Evolutionary conservation across 805 yeast genomes (phyloP).

Genomic region (Barnettozyma pratensis): DNA sequence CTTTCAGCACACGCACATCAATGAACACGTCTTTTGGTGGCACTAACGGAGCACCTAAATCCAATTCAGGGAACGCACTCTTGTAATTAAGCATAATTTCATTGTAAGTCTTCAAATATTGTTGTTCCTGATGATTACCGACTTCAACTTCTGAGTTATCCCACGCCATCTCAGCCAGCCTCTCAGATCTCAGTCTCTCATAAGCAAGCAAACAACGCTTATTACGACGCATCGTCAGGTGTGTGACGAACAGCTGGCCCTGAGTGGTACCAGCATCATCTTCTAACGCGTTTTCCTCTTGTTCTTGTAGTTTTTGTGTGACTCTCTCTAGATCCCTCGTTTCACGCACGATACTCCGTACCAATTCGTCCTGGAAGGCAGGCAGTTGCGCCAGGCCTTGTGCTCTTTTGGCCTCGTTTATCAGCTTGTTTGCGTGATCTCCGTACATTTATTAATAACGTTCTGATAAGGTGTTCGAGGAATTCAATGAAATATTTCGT

Average conservation of each 20-base stretch:
- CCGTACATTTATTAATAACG: slow-evolving; percentile 62
- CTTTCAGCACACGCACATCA: slow-evolving; percentile 88
- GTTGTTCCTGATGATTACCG: slow-evolving; percentile 74
- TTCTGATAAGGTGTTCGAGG: not conserved
- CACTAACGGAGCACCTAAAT: slow-evolving; percentile 78
- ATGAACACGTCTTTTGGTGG: slow-evolving; percentile 92
- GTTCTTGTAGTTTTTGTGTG: slow-evolving; percentile 41
- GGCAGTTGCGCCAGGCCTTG: slow-evolving; percentile 61
- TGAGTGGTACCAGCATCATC: slow-evolving; percentile 33
- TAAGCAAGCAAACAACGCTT: slow-evolving; percentile 88
- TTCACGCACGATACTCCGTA: slow-evolving; percentile 68
- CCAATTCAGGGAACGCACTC: slow-evolving; percentile 76
- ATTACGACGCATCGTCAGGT: slow-evolving; percentile 77
- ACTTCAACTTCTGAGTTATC: slow-evolving; percentile 51
- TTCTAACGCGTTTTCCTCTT: slow-evolving; percentile 31
- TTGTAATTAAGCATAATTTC: slow-evolving; percentile 72
- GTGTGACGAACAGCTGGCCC: slow-evolving; percentile 53
- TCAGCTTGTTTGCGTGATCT: slow-evolving; percentile 77
- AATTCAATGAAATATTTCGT: not conserved
- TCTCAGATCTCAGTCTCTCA: slow-evolving; percentile 63
- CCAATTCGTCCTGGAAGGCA: slow-evolving; percentile 64
- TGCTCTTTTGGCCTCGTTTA: slow-evolving; percentile 79
- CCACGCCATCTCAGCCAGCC: slow-evolving; percentile 70
- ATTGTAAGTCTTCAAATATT: slow-evolving; percentile 65
- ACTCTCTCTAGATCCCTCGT: slow-evolving; percentile 56